Evolutionary conservation across 768 basidiomycete genomes (phyloP), one percentile per base, ranked within the genome.

Genomic region (Tricholoma sp.): DNA sequence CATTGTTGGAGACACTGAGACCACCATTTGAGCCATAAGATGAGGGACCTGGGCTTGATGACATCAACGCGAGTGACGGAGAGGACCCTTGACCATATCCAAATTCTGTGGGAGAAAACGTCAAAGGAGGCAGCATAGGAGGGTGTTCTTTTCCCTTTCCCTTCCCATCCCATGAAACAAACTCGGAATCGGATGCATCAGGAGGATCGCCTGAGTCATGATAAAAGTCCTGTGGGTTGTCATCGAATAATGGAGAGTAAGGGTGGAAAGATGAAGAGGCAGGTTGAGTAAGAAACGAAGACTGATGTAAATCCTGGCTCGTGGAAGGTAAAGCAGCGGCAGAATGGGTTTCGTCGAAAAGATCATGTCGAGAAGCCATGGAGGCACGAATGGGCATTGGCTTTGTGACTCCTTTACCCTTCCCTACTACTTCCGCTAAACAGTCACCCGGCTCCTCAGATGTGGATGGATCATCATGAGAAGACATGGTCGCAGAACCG

Each of bases 91-190:
- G 65, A 28, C 63, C 67, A 62, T 77, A 80, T 52, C 69, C 72
- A 59, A 88, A 74, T 55, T 76, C 75, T 36, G 85, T 72, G 31
- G 81, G 74, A 51, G 81, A 75, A 63, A 91, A 84, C 32, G 77
- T 72, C 57, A 89, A 74, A 59, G 88, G 86, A 57, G 88, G 86
- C 58, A 89, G 76, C 66, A 75, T 75, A 56, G 88, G 84, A 47
- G 85, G 80, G 57, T 65, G 75, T 72, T 76, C 84, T 70, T 80
- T 88, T 63, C 78, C 83, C 72, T 86, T 90, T 29, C 78, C 80
- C 65, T 81, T 80, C 55, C 70, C 64, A 7, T 55, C 20, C 41
- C 41, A 42, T 20, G 17, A n/a, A 59, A 63, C 52, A 54, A 57
- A 42, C 54, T 33, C 13, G 60, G 59, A 50, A 15, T 56, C 18